Conservation (phyloP, 2,329 filamentous ascomycete species). For the Colletotrichum echinochloae region DNA sequence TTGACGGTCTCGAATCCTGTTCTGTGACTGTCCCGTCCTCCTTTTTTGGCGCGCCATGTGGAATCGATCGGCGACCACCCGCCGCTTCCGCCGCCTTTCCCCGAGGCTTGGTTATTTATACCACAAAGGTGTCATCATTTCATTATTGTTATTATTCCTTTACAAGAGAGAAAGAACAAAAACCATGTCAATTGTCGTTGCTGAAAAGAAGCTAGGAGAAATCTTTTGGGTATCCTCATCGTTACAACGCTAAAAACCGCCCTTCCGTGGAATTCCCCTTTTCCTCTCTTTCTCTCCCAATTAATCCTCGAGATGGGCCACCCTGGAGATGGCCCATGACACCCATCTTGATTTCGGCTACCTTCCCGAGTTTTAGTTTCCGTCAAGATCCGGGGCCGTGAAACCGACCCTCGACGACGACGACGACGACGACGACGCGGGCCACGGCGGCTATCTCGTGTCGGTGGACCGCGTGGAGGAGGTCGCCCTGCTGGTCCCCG, state of each 20-base stretch:
- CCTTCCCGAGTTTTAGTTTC: not conserved
- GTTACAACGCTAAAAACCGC: slow-evolving; percentile 32
- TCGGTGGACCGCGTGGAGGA: slow-evolving; percentile 40
- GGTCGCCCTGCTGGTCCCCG: slow-evolving; percentile 36
- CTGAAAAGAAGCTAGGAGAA: slow-evolving; percentile 6
- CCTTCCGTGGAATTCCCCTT: slow-evolving; percentile 13
- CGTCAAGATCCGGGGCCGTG: not conserved
- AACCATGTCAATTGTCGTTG: slow-evolving; percentile 3
- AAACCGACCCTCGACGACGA: not conserved
- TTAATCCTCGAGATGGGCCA: slow-evolving; percentile 7
- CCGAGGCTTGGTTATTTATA: not conserved
- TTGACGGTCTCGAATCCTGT: not conserved
- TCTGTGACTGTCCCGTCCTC: too few species aligned
- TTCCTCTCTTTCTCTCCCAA: not conserved
- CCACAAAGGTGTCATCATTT: not conserved
- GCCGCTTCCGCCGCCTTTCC: not conserved
- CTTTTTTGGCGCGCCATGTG: slow-evolving; percentile 2
- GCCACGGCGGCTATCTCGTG: slow-evolving; percentile 1
- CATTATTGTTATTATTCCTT: too few species aligned
- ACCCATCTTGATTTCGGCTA: not conserved
- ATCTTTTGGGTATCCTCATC: slow-evolving; percentile 36
- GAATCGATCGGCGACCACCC: not conserved
- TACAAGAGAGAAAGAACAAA: not conserved
- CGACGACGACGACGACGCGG: not conserved
- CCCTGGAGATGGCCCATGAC: not conserved